Percentiles rank a stretch among this genome's conserved stretches.
Conservation (phyloP, 768 basidiomycete species). For the Mycena latifolia region DNA sequence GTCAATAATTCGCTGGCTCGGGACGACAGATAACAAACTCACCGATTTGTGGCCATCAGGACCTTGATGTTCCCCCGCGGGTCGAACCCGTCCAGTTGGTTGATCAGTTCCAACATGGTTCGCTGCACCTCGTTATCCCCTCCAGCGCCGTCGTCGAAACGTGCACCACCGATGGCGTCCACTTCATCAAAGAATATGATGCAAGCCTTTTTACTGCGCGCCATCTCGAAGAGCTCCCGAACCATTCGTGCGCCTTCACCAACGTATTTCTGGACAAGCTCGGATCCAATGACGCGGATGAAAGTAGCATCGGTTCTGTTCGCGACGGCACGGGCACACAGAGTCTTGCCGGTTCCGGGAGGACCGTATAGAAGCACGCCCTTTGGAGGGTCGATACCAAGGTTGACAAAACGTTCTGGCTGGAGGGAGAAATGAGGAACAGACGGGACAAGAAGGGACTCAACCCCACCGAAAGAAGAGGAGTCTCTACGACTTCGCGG, state of each 20-base stretch:
- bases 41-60: constrained; percentile 99
- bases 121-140: constrained; percentile 99
- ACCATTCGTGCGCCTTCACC: constrained; percentile 99
- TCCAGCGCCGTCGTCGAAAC: constrained; percentile 98
- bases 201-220: constrained; percentile 97
- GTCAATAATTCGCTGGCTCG: constrained; percentile 14
- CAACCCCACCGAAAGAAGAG: constrained; percentile 85
- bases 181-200: constrained; percentile 99
- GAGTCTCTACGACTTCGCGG: constrained; percentile 97
- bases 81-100: constrained; percentile 98
- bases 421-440: constrained; percentile 49
- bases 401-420: constrained; percentile 99
- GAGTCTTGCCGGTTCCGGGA: constrained; percentile 98
- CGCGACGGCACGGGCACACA: constrained; percentile 97
- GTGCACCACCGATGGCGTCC: constrained; percentile 97
- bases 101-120: constrained; percentile 99
- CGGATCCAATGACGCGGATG: constrained; percentile 98
- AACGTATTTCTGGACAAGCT: constrained; percentile 99
- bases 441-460: neutral
- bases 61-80: constrained; percentile 99
- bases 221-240: constrained; percentile 99
- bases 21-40: constrained; percentile 38
- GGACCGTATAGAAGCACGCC: constrained; percentile 97
- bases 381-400: constrained; percentile 99
- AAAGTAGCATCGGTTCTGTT: constrained; percentile 99